Conservation (phyloP, 139 green algal genomes). For the Nannochloris sp. region DNA sequence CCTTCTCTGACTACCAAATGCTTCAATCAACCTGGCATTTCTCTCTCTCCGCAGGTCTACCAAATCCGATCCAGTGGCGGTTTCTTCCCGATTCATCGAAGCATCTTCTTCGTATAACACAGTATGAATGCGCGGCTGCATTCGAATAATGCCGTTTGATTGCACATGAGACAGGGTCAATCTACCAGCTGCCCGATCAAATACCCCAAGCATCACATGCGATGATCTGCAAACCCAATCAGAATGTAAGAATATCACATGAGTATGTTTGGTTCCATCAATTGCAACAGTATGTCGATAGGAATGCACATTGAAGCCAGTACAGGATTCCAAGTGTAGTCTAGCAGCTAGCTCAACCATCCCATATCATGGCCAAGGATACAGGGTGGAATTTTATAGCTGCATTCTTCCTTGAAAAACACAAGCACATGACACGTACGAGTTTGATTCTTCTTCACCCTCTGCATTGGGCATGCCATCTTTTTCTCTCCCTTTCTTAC, state of each 20-base stretch:
- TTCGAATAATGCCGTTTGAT: slow-evolving; percentile 19
- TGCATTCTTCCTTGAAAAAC: not conserved
- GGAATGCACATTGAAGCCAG: not conserved
- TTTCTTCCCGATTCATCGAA: not conserved
- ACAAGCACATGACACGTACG: too few species aligned
- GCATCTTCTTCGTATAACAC: slow-evolving; percentile 11
- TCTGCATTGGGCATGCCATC: too few species aligned
- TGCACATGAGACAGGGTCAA: slow-evolving; percentile 12
- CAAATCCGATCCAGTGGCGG: slow-evolving; percentile 3
- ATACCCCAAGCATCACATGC: slow-evolving; percentile 13
- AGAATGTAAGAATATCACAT: not conserved
- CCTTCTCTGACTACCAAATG: slow-evolving; percentile 37
- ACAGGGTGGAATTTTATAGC: not conserved
- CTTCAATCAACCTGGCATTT: slow-evolving; percentile 31
- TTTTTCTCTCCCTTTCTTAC: too few species aligned
- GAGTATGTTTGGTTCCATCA: slow-evolving; percentile 1
- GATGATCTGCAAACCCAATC: not conserved
- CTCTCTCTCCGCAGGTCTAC: slow-evolving; percentile 1
- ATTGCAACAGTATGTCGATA: not conserved
- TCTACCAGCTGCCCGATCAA: slow-evolving; percentile 12
- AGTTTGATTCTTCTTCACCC: too few species aligned
- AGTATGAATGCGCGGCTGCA: slow-evolving; percentile 22
- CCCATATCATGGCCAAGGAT: not conserved
- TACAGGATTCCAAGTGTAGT: not conserved
- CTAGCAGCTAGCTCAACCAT: not conserved